Evolutionary conservation across 352 stramenopile genomes (phyloP), one percentile per base, ranked within the genome.

Genomic region (Globisporangium mamillatum): DNA sequence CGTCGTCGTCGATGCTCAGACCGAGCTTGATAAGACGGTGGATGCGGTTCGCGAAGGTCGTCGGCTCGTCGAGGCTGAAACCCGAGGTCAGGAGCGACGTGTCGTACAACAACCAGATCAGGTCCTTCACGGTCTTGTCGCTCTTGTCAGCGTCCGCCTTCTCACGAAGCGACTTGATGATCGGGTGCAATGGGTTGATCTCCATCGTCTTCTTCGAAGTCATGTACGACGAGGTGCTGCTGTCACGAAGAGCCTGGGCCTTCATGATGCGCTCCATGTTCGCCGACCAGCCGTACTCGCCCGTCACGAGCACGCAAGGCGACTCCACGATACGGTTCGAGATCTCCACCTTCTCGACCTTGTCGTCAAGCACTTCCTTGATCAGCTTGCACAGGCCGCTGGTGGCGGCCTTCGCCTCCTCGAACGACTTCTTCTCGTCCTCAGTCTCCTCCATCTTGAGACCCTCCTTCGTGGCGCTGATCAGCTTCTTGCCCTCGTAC

Each of bases 191-290:
- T 14, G 97, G 97, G 92, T 99, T 99, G 90, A 99, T 98, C 86
- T 99, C 98, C 95, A 99, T 98, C 57, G 97, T 99, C 94, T 99
- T 99, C 95, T 99, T 99, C 60, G 97, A 99, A 44, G 86, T 92
- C 98, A 99, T 99, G 95, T 99, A 99, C 46, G 94, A 86, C 68
- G 90, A 98, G 55, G 97, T 98, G 76, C 90, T 97, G 69, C 91
- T 94, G 86, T 99, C 97, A 72, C 98, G 95, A 68, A 99, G 94
- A 36, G 98, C 97, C 88, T 99, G 98, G 9, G 98, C 98, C 87
- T 99, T 99, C 98, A 99, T 99, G 84, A 99, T 99, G 79, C 97
- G 97, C 86, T 99, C 98, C 98, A 99, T 99, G 89, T 99, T 99
- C 66, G 98, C 98, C 67, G 95, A 98, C 98, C 98, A 99, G 76